Evolutionary conservation across 106 monocot species (phyloP).

Genomic region (Acorus calamus): DNA sequence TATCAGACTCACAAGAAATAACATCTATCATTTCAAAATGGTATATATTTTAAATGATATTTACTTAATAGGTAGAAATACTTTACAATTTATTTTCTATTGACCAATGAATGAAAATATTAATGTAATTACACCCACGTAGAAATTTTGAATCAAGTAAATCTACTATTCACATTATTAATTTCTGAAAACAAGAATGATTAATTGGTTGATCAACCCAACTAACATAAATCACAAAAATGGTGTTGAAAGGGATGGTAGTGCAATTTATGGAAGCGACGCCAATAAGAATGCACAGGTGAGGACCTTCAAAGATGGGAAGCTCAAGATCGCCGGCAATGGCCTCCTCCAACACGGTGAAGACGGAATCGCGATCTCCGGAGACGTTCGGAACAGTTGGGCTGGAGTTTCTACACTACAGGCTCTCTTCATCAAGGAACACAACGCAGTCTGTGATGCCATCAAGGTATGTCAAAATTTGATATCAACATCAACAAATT

Average conservation of each 20-base stretch:
- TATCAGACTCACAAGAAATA: no score
- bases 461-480: constrained; percentile 22
- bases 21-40: no score
- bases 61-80: no score
- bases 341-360: constrained; percentile 28
- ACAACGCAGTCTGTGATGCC: constrained; percentile 61
- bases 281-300: constrained; percentile 1
- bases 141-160: no score
- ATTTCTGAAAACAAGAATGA: no score
- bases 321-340: constrained; percentile 29
- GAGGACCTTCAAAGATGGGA: constrained; percentile 39
- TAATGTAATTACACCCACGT: no score
- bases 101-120: no score
- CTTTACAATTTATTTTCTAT: no score
- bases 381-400: constrained; percentile 60
- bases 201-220: no score
- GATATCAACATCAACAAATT: neutral
- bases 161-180: no score
- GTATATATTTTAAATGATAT: no score
- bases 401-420: constrained; percentile 47
- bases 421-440: constrained; percentile 51
- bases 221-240: neutral
- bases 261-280: constrained; percentile 39
- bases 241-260: constrained; percentile 33
- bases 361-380: constrained; percentile 23